Percentiles rank a stretch among this genome's conserved stretches.
Evolutionary conservation across 2,329 filamentous ascomycete species (phyloP).

Genomic region (Fusarium multiceps): DNA sequence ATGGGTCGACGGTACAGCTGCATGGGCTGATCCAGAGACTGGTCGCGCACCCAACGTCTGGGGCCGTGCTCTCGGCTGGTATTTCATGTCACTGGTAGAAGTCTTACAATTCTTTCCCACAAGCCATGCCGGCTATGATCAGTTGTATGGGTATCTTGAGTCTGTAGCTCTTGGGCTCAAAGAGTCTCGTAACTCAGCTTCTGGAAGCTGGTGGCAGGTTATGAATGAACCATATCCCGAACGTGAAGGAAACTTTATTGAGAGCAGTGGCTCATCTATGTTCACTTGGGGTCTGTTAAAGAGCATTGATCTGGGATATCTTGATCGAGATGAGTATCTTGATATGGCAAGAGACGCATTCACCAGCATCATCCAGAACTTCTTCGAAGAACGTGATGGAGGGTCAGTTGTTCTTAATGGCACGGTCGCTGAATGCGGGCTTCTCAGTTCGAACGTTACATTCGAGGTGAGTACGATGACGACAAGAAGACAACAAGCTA

Average conservation of each 20-base stretch:
- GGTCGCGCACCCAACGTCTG: slow-evolving; percentile 63
- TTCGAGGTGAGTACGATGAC: slow-evolving; percentile 56
- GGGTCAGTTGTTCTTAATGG: slow-evolving; percentile 59
- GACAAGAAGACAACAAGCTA: accelerated
- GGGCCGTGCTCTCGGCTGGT: slow-evolving; percentile 64
- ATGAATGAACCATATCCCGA: slow-evolving; percentile 62
- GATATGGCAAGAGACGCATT: slow-evolving; percentile 21
- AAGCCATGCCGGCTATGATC: slow-evolving; percentile 47
- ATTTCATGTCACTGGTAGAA: slow-evolving; percentile 61
- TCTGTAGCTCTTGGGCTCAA: slow-evolving; percentile 55
- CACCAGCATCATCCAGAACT: slow-evolving; percentile 53
- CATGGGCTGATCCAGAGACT: slow-evolving; percentile 61
- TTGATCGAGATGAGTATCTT: slow-evolving; percentile 23
- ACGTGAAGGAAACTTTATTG: slow-evolving; percentile 65
- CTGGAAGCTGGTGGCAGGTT: slow-evolving; percentile 67
- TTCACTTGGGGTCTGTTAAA: slow-evolving; percentile 63
- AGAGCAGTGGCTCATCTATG: slow-evolving; percentile 67
- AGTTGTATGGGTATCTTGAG: slow-evolving; percentile 52
- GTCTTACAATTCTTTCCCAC: slow-evolving; percentile 57
- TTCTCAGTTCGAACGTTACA: slow-evolving; percentile 57
- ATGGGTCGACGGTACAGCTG: slow-evolving; percentile 59
- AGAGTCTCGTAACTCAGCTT: slow-evolving; percentile 51
- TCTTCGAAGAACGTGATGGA: slow-evolving; percentile 56
- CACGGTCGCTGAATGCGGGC: slow-evolving; percentile 61
- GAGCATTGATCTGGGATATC: slow-evolving; percentile 44